These are phyloP conservation scores for Oxytropis ochrocephala DNA, from an alignment of 306 rosid species.

Conservation along the genomic window DNA sequence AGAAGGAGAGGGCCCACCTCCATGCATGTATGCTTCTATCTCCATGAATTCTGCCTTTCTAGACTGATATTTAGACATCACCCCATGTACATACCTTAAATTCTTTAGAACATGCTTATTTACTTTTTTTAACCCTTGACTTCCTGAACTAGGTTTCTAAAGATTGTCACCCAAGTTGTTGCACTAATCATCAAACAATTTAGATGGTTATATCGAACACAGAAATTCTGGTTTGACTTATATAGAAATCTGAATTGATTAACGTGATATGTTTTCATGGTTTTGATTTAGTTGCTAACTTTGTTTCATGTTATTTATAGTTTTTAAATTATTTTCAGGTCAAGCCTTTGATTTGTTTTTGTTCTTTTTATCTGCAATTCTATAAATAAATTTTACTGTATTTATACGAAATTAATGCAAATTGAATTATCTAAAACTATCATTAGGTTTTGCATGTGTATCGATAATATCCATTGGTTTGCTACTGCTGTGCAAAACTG, in stretches of 20 bases:
- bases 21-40: conserved; percentile 78
- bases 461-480: background rate
- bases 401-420: background rate
- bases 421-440: background rate
- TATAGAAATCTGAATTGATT: background rate
- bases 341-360: background rate
- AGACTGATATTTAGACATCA: conserved; percentile 5
- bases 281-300: background rate
- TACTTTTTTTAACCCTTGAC: background rate
- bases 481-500: background rate
- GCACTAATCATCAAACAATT: background rate
- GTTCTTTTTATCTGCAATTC: background rate
- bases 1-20: conserved; percentile 99
- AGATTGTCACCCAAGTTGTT: background rate
- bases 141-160: conserved; percentile 6
- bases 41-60: conserved; percentile 18
- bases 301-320: background rate
- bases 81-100: background rate
- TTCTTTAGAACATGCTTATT: conserved; percentile 1
- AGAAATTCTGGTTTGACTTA: background rate
- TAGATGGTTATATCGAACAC: conserved; percentile 1
- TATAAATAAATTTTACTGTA: background rate
- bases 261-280: background rate
- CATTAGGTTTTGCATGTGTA: background rate
- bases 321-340: conserved; percentile 1